Evolutionary conservation across 352 stramenopile species (phyloP).

Genomic region (Peronosclerospora sorghi): DNA sequence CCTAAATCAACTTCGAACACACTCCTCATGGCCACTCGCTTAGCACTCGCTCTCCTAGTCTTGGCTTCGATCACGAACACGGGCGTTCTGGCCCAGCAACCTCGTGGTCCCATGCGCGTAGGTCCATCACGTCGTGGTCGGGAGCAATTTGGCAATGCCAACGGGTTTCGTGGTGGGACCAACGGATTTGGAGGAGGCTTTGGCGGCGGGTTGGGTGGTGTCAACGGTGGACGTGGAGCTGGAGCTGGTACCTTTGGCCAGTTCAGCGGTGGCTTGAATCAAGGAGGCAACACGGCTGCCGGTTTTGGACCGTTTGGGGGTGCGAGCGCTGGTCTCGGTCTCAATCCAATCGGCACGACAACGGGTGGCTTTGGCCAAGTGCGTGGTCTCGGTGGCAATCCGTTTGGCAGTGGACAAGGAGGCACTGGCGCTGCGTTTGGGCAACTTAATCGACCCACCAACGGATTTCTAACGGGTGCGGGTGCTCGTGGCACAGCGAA

Average conservation of each 20-base stretch:
- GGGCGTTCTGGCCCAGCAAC: constrained; percentile 16
- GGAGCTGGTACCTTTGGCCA: background rate
- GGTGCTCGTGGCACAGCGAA: background rate
- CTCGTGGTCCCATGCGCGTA: constrained; percentile 8
- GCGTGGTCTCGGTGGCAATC: background rate
- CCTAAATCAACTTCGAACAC: background rate
- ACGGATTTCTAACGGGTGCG: constrained; percentile 1
- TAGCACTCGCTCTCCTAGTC: constrained; percentile 9
- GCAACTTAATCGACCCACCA: background rate
- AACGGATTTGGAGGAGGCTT: constrained; percentile 2
- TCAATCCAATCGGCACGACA: constrained; percentile 1
- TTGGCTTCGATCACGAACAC: constrained; percentile 26
- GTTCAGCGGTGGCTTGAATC: constrained; percentile 2
- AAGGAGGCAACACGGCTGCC: background rate
- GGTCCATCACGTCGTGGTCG: background rate
- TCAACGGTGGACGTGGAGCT: background rate
- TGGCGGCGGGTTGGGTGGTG: constrained; percentile 1
- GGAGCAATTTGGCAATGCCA: constrained; percentile 1
- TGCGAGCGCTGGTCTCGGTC: background rate
- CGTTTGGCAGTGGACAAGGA: constrained; percentile 1
- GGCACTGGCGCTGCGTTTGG: background rate
- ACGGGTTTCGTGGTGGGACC: constrained; percentile 2
- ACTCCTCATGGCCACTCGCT: constrained; percentile 12
- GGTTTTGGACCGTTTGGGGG: constrained; percentile 6
- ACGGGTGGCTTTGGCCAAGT: background rate